These are phyloP conservation scores for Xerocomus brunneocitrinus DNA, from an alignment of 768 basidiomycete genomes.

Conservation along the genomic window DNA sequence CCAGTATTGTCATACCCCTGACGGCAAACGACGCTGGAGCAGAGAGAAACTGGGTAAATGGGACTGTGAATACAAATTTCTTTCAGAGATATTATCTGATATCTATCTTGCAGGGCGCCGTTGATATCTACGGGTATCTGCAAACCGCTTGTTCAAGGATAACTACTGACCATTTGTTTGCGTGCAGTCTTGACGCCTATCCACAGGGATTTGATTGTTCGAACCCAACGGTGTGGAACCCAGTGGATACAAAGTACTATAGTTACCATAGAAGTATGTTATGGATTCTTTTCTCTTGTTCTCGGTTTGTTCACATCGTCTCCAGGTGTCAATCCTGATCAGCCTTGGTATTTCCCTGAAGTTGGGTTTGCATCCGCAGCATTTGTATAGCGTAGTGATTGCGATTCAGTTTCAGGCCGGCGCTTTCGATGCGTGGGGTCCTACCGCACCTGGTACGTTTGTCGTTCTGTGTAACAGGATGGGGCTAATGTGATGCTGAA, in stretches of 20 bases:
- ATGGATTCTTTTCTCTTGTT: background rate
- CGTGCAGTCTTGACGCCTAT: slow-evolving; percentile 53
- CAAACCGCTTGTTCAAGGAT: background rate
- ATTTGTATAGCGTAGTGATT: slow-evolving; percentile 7
- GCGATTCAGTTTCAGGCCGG: slow-evolving; percentile 62
- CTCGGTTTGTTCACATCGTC: slow-evolving; percentile 28
- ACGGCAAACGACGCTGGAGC: slow-evolving; percentile 70
- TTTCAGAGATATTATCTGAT: slow-evolving; percentile 1
- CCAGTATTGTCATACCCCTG: slow-evolving; percentile 61
- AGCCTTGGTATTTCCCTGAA: slow-evolving; percentile 72
- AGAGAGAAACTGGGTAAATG: slow-evolving; percentile 60
- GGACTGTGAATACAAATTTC: slow-evolving; percentile 44
- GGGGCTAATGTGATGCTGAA: slow-evolving; percentile 17
- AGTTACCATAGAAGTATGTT: slow-evolving; percentile 48
- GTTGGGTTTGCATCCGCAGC: slow-evolving; percentile 29
- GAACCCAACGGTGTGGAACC: slow-evolving; percentile 60
- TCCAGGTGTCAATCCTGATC: slow-evolving; percentile 39
- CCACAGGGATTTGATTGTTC: slow-evolving; percentile 82
- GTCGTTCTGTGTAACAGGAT: background rate
- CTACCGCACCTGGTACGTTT: slow-evolving; percentile 54
- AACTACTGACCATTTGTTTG: background rate
- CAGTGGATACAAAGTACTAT: slow-evolving; percentile 60
- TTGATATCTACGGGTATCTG: slow-evolving; percentile 61
- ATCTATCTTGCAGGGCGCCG: slow-evolving; percentile 47
- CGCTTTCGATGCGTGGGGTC: slow-evolving; percentile 79